A percentile compares a stretch with the other conserved stretches of the same genome.
phyloP scores from a whole-genome alignment of 2,329 filamentous ascomycete species.

The Colletotrichum gloeosporioides region DNA sequence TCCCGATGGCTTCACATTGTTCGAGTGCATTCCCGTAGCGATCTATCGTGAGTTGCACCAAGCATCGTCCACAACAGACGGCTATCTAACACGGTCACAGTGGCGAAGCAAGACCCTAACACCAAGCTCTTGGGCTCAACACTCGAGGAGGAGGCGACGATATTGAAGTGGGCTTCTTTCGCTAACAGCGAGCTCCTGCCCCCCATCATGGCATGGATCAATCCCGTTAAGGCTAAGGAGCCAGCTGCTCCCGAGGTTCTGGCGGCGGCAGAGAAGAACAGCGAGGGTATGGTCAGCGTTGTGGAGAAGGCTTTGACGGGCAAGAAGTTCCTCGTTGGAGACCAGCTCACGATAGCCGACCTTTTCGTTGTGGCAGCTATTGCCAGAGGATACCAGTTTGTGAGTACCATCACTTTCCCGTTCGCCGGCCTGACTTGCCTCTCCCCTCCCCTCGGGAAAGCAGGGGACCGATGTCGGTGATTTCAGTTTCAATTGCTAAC shows the following conservation, averaged over 20 bases:
- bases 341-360: conserved; percentile 6
- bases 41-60: neutral
- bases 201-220: conserved; percentile 15
- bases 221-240: neutral
- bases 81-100: neutral
- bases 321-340: conserved; percentile 11
- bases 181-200: conserved; percentile 11
- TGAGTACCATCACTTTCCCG: neutral
- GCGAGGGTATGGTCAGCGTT: conserved; percentile 10
- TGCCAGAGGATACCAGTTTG: conserved; percentile 7
- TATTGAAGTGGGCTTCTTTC: conserved; percentile 10
- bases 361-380: conserved; percentile 1
- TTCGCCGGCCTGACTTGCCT: neutral
- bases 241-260: neutral
- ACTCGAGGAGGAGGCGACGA: conserved; percentile 8
- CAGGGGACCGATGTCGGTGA: neutral
- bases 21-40: conserved; percentile 4
- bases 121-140: conserved; percentile 8
- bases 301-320: conserved; percentile 11
- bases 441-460: neutral
- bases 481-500: neutral
- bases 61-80: neutral
- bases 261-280: conserved; percentile 7
- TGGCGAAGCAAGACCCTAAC: conserved; percentile 7
- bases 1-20: neutral